phyloP scores from a whole-genome alignment of 495 filamentous ascomycete species.

The Penicillium canescens region DNA sequence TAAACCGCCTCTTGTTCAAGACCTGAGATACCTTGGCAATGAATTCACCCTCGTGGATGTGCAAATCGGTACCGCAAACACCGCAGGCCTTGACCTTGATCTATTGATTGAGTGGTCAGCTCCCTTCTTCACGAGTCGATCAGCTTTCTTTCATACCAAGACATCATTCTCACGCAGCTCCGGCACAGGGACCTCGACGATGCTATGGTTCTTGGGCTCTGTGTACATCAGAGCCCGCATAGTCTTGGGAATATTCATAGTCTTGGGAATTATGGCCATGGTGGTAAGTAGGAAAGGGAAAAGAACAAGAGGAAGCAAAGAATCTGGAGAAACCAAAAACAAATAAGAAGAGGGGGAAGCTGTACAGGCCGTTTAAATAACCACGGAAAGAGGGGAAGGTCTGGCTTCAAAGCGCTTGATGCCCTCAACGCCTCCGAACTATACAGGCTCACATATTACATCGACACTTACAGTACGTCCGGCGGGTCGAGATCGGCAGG shows the following conservation, averaged over 20 bases:
- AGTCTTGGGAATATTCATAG: slow-evolving; percentile 57
- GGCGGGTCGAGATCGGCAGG: slow-evolving; percentile 7
- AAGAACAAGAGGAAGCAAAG: background rate
- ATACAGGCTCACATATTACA: background rate
- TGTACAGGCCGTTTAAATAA: slow-evolving; percentile 1
- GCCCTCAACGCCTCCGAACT: background rate
- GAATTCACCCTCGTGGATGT: slow-evolving; percentile 68
- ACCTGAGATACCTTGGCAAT: slow-evolving; percentile 52
- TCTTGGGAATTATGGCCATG: slow-evolving; percentile 45
- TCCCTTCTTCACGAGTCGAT: background rate
- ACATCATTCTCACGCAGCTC: slow-evolving; percentile 60
- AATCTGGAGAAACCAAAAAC: background rate
- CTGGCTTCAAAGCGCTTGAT: background rate
- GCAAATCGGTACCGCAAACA: slow-evolving; percentile 67
- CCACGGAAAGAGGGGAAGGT: slow-evolving; percentile 2
- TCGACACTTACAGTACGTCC: background rate
- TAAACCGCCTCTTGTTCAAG: background rate
- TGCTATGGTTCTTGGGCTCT: slow-evolving; percentile 57
- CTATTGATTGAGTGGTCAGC: slow-evolving; percentile 15
- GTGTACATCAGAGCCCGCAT: slow-evolving; percentile 67
- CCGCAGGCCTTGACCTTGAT: slow-evolving; percentile 64
- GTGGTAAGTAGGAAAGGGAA: background rate
- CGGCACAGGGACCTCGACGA: slow-evolving; percentile 63
- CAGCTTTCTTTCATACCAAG: slow-evolving; percentile 33
- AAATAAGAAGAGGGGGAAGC: background rate